Evolutionary conservation across 768 basidiomycete genomes (phyloP).

Genomic region (Serendipita vermifera): DNA sequence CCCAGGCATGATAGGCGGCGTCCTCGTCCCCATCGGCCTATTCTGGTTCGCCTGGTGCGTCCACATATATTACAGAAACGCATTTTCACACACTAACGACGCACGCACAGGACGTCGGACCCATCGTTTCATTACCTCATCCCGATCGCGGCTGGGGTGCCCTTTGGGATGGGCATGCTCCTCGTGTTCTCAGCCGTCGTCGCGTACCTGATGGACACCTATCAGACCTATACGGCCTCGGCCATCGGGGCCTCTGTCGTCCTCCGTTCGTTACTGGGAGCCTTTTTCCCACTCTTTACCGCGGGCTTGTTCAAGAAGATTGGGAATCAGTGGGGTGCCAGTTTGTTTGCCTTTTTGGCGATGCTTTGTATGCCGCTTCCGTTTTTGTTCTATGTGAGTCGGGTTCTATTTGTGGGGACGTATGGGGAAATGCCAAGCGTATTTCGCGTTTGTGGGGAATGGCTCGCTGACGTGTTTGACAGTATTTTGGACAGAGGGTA

Average conservation of each 20-base stretch:
- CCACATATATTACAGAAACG: too few species aligned
- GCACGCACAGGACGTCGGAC: constrained; percentile 32
- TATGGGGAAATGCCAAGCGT: too few species aligned
- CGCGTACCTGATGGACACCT: constrained; percentile 60
- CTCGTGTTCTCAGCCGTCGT: constrained; percentile 52
- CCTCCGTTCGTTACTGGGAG: constrained; percentile 48
- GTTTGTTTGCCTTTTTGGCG: constrained; percentile 40
- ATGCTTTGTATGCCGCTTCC: constrained; percentile 43
- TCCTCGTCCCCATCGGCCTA: constrained; percentile 42
- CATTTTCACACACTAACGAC: too few species aligned
- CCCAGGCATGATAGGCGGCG: constrained; percentile 40
- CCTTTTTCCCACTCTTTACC: constrained; percentile 48
- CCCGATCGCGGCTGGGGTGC: constrained; percentile 50
- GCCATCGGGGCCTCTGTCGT: constrained; percentile 59
- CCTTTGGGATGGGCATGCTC: constrained; percentile 55
- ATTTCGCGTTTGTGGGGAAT: too few species aligned
- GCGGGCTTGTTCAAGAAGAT: constrained; percentile 39
- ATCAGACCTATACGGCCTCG: constrained; percentile 43
- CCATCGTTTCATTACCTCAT: constrained; percentile 51
- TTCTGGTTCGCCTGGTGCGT: constrained; percentile 58
- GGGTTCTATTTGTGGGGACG: neutral
- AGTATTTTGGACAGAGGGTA: constrained; percentile 4
- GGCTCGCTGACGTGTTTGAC: too few species aligned
- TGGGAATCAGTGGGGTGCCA: constrained; percentile 44
- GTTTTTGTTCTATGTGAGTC: constrained; percentile 42